phyloP scores from a whole-genome alignment of 495 filamentous ascomycete genomes.

The Hypoxylon crocopeplum region DNA sequence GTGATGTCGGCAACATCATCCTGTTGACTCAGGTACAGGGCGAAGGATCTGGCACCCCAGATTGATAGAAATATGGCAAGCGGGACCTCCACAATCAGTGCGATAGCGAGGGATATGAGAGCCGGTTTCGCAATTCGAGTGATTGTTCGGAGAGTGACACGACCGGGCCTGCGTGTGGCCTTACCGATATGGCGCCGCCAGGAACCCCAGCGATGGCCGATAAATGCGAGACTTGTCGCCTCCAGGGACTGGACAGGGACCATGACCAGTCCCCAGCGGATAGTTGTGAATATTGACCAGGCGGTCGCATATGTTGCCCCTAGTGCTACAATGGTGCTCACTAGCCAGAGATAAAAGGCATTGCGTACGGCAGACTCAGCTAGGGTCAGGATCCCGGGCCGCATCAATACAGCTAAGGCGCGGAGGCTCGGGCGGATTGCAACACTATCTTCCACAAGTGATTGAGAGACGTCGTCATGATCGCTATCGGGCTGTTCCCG shows the following conservation, averaged over 20 bases:
- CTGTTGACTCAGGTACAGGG: slow-evolving; percentile 63
- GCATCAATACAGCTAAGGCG: slow-evolving; percentile 58
- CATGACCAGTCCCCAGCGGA: slow-evolving; percentile 82
- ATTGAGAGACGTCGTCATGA: not conserved
- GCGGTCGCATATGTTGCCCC: slow-evolving; percentile 72
- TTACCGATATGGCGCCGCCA: slow-evolving; percentile 56
- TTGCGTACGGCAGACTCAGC: slow-evolving; percentile 72
- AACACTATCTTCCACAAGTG: too few relatives aligned
- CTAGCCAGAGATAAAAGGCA: slow-evolving; percentile 74
- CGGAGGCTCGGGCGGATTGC: slow-evolving; percentile 46
- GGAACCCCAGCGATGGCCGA: slow-evolving; percentile 72
- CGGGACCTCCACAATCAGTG: slow-evolving; percentile 64
- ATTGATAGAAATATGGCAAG: slow-evolving; percentile 68
- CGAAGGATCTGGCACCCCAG: slow-evolving; percentile 64
- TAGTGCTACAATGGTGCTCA: slow-evolving; percentile 67
- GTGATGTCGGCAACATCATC: slow-evolving; percentile 65
- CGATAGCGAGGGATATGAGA: slow-evolving; percentile 57
- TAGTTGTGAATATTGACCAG: slow-evolving; percentile 78
- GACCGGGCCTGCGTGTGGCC: slow-evolving; percentile 47
- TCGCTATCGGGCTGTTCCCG: not conserved
- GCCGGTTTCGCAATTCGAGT: slow-evolving; percentile 60
- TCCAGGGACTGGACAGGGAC: slow-evolving; percentile 74
- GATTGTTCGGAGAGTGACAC: slow-evolving; percentile 47
- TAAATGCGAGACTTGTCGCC: slow-evolving; percentile 67
- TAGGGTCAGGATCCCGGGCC: slow-evolving; percentile 65